A percentile compares a stretch with the other conserved stretches of the same genome.
Evolutionary conservation across 129 eudicot genomes (phyloP).

Genomic region (Centaurea solstitialis): DNA sequence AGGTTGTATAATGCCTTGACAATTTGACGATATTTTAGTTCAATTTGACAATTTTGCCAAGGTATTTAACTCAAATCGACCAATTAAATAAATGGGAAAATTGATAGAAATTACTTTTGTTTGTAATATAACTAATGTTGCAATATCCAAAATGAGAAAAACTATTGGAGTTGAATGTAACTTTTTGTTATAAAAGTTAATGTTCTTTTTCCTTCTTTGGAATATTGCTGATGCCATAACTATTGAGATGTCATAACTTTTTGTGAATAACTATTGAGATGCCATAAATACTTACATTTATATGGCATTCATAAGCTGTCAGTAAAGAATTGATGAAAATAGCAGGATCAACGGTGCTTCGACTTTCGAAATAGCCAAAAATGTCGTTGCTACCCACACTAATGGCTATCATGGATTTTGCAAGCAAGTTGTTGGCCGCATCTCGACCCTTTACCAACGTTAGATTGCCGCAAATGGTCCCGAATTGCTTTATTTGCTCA

Average conservation of each 20-base stretch:
- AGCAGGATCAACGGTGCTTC: conserved; percentile 13
- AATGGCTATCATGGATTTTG: conserved; percentile 41
- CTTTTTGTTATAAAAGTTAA: too few relatives aligned
- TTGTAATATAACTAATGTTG: too few relatives aligned
- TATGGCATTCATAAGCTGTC: conserved; percentile 30
- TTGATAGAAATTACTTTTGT: neutral
- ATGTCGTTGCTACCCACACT: conserved; percentile 57
- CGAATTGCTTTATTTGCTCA: conserved; percentile 43
- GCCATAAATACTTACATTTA: conserved; percentile 27
- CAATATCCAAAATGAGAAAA: too few relatives aligned
- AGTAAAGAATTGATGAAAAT: conserved; percentile 26
- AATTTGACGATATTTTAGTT: neutral
- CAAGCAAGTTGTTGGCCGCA: conserved; percentile 25
- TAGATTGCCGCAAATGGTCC: conserved; percentile 19
- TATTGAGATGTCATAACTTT: neutral
- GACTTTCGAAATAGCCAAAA: conserved; percentile 33
- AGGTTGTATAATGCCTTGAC: conserved; percentile 50
- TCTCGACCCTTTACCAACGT: conserved; percentile 23
- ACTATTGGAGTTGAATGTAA: too few relatives aligned
- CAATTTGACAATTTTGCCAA: neutral
- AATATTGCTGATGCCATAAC: too few relatives aligned
- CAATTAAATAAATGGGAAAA: neutral
- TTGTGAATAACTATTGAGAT: neutral
- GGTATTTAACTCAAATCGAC: neutral
- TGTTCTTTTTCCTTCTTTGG: too few relatives aligned